Evolutionary conservation across 2,329 filamentous ascomycete genomes (phyloP), one percentile per base, ranked within the genome.

Genomic region (Didymella pinodella): DNA sequence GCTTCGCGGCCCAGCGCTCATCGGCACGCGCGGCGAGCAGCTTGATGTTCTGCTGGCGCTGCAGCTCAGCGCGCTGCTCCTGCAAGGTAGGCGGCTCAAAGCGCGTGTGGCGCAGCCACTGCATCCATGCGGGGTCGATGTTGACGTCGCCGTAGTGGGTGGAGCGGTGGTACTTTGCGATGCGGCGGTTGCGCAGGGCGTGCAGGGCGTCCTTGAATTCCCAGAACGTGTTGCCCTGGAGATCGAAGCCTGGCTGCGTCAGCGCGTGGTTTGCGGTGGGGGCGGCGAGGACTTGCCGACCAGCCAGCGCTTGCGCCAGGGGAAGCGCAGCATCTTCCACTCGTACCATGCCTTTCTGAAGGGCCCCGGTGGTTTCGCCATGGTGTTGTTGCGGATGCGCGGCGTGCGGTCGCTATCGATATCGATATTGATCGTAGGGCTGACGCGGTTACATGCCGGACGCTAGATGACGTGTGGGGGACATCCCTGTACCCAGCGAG

Each of bases 201-300:
- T 86, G 85, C 54, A 86, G 61, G 18, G 79, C 76, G 69, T 88
- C 85, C 69, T 84, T 85, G 75, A 89, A 88, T 69, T 88, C 86
- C 86, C 86, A 89, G 74, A 84, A 89, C 10, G 86, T 88, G 75
- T 89, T 89, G 61, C 86, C 86, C 20, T 81, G 73, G 47, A 89
- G 80, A 74, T 89, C 86, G 65, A 82, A 80, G 70, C 86, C 86
- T 59, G 16, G 14, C 7, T 7, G 12, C 36, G 18, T 40, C 36
- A 40, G 36, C 14, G 12, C 4, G 31, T 12, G 14, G 16, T 2
- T 5, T 16, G 31, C 11, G 31, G 11, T 12, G 5, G 31, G 14
- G 14, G 14, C 22, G 22, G 22, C 22, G 22, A 2, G 22, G 31
- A 72, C 75, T 48, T 72, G 86, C 85, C 85, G 48, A 84, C 83